Base-by-base conservation (phyloP, 306 rosid species). In the Prunus mira region DNA sequence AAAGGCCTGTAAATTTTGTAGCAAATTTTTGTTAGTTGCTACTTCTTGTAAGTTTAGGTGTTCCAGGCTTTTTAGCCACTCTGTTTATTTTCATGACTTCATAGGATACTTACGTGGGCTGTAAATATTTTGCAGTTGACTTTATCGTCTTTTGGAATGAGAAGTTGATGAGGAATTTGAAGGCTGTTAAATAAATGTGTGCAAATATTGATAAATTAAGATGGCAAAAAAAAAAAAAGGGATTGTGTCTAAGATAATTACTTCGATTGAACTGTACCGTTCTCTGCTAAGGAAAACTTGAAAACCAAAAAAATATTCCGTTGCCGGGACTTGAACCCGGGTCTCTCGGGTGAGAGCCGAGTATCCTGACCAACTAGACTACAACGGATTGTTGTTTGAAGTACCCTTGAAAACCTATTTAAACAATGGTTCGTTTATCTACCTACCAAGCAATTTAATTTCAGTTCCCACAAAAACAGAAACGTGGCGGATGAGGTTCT, bases 261-360 rank as follows among this genome's bases (percentile, higher is more conserved):
- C 32, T 30, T 30, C 32, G 32, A 30, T 30, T 30, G 32, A 30
- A 30, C 0, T 30, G 43, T 7, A 38, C 9, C 2, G 41, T 38
- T 6, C 9, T 38, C 43, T 38, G 43, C 2, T 38, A 38, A 7
- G 43, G 2, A 38, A 50, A 17, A 20, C 15, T 1, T 2, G 2
- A 5, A 11, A 3, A 0, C 7, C 7, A 0, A 20, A 13, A 0
- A 4, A 15, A 0, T 0, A 0, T 76, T 76, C 81, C 75, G 81
- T 76, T 71, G 84, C 84, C 81, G 75, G 81, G 81, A 76, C 75
- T 81, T 20, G 81, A 71, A 76, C 81, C 81, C 84, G 78, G 81
- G 84, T 81, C 84, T 71, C 73, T 65, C 75, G 67, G 75, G 81
- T 81, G 84, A 76, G 81, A 81, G 81, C 78, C 73, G 81, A 81